A percentile compares a stretch with the other conserved stretches of the same genome.
phyloP scores from a whole-genome alignment of 164 flowering plant species.

The Litsea cubeba region DNA sequence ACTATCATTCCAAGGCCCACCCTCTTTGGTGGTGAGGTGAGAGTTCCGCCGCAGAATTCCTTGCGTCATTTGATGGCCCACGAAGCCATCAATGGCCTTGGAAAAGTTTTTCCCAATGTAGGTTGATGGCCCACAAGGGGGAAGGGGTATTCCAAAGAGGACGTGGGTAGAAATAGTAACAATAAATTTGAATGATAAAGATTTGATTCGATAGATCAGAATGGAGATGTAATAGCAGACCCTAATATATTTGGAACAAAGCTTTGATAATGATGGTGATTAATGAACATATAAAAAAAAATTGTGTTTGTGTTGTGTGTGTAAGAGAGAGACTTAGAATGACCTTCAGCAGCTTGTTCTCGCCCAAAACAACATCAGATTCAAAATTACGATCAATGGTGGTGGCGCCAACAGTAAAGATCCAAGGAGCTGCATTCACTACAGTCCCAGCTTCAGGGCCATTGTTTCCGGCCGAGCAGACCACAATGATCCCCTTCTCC shows the following conservation, averaged over 20 bases:
- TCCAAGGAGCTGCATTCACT: constrained; percentile 78
- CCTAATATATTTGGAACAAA: too few relatives aligned
- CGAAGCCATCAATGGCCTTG: too few relatives aligned
- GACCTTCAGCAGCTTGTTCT: constrained; percentile 51
- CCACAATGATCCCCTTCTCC: constrained; percentile 57
- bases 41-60: not conserved
- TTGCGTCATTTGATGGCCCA: too few relatives aligned
- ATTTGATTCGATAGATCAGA: too few relatives aligned
- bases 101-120: too few relatives aligned
- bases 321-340: not conserved
- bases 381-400: constrained; percentile 33
- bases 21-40: constrained; percentile 92
- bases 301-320: too few relatives aligned
- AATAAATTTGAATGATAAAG: too few relatives aligned
- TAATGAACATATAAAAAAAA: too few relatives aligned
- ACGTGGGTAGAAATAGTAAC: too few relatives aligned
- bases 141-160: too few relatives aligned
- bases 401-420: constrained; percentile 50
- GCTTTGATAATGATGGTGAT: too few relatives aligned
- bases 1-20: constrained; percentile 87
- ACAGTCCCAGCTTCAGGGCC: constrained; percentile 47
- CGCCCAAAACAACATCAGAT: constrained; percentile 25
- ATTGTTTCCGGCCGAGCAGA: constrained; percentile 78
- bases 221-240: too few relatives aligned
- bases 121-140: rapidly evolving